Evolutionary conservation across 2,329 filamentous ascomycete species (phyloP), one percentile per base, ranked within the genome.

Genomic region (Exophiala bonariae): DNA sequence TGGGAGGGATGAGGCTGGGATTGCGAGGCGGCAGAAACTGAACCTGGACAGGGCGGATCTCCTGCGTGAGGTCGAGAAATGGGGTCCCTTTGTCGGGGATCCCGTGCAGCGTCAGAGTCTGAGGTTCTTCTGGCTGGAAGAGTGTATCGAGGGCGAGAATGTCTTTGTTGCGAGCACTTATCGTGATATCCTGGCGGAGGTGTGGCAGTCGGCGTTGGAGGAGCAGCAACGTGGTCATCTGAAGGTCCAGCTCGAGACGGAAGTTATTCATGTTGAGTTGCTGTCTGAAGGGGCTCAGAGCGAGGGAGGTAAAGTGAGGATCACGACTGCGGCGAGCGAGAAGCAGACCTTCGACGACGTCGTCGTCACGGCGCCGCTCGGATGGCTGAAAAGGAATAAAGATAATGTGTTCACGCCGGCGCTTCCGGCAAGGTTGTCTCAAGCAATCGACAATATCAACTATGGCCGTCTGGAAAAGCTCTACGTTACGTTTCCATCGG

Each of bases 401-500:
- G 67, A 67, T 32, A 46, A 56, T 5, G 65, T 66, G 19, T 80
- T 80, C 59, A 58, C 47, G 2, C 75, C 76, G 2, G 43, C 63
- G 0, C 65, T 79, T 3, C 72, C 75, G 1, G 28, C 56, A 1
- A 62, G 66, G 10, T 63, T 79, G 11, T 58, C 57, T 6, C 57
- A 66, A 19, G 76, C 77, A 17, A 76, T 79, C 36, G 61, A 69
- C 35, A 68, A 64, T 49, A 72, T 76, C 50, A 72, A 70, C 20
- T 76, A 74, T 52, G 73, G 74, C 48, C 61, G 65, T 14, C 59
- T 71, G 1, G 74, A 77, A 56, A 74, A 73, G 49, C 62, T 77
- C 14, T 78, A 77, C 62, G 76, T 89, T 33, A 86, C 78, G 30
- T 95, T 95, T 58, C 82, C 86, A 0, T 73, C 68, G 9, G 82